Conservation (phyloP, 2,329 filamentous ascomycete species). For the Calonectria ilicicola region DNA sequence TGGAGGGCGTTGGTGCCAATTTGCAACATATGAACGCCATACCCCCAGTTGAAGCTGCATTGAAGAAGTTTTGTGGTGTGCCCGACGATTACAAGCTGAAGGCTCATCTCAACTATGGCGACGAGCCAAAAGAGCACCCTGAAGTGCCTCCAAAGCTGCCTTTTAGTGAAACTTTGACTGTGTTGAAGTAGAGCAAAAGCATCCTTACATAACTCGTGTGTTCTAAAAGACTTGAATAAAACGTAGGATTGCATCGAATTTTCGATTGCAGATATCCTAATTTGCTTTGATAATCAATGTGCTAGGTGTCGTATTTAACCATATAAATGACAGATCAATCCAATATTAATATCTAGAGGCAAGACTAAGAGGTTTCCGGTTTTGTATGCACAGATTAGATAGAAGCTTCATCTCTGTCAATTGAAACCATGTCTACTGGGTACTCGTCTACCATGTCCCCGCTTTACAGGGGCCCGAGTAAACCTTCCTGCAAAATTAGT, state of each 20-base stretch:
- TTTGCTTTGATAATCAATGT: too few relatives aligned
- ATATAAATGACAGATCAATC: too few relatives aligned
- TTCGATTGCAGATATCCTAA: too few relatives aligned
- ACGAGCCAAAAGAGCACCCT: conserved; percentile 29
- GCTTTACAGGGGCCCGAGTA: neutral
- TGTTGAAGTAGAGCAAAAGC: conserved; percentile 13
- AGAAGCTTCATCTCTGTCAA: too few relatives aligned
- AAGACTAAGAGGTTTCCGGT: too few relatives aligned
- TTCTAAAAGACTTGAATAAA: too few relatives aligned
- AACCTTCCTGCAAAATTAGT: conserved; percentile 14
- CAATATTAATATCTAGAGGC: too few relatives aligned
- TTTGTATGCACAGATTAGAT: too few relatives aligned
- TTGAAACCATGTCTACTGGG: too few relatives aligned
- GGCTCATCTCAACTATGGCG: conserved; percentile 39
- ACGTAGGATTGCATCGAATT: too few relatives aligned
- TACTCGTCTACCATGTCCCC: neutral
- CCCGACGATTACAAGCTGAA: conserved; percentile 34
- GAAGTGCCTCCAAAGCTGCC: conserved; percentile 27
- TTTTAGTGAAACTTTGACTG: conserved; percentile 35
- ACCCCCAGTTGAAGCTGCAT: conserved; percentile 34
- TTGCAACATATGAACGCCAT: conserved; percentile 40
- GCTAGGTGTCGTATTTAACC: too few relatives aligned
- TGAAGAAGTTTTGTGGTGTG: conserved; percentile 33
- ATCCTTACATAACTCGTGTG: neutral
- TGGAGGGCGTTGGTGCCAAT: conserved; percentile 39